These are phyloP conservation scores for Solanum hybrid DNA, from an alignment of 305 asterid species.

Conservation along the genomic window DNA sequence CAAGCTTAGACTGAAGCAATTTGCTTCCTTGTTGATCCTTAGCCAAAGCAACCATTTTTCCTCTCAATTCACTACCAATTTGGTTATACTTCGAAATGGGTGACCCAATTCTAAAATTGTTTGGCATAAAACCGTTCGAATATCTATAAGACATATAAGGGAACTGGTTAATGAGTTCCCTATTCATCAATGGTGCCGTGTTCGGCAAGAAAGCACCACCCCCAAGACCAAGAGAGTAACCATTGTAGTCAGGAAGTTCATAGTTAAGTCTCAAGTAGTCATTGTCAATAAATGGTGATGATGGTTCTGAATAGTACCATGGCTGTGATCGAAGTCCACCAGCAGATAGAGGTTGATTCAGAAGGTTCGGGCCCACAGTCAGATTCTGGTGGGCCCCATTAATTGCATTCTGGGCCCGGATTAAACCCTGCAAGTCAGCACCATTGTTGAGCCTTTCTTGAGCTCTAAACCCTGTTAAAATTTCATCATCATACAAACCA, in stretches of 20 bases:
- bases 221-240: not conserved
- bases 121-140: not conserved
- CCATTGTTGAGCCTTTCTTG: not conserved
- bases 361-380: slow-evolving; percentile 2
- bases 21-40: slow-evolving; percentile 9
- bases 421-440: not conserved
- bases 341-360: not conserved
- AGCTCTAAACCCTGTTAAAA: not conserved
- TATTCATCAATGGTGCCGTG: not conserved
- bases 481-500: not conserved
- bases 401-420: not conserved
- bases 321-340: not conserved
- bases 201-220: not conserved
- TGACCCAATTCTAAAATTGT: not conserved
- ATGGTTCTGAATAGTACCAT: not conserved
- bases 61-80: not conserved
- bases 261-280: not conserved
- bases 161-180: not conserved
- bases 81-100: not conserved
- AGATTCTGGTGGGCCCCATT: slow-evolving; percentile 10
- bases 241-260: not conserved
- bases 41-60: not conserved
- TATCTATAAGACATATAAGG: not conserved
- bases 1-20: not conserved
- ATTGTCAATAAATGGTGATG: not conserved